Evolutionary conservation across 805 yeast genomes (phyloP), one percentile per base, ranked within the genome.

Genomic region (Ogataea henricii): DNA sequence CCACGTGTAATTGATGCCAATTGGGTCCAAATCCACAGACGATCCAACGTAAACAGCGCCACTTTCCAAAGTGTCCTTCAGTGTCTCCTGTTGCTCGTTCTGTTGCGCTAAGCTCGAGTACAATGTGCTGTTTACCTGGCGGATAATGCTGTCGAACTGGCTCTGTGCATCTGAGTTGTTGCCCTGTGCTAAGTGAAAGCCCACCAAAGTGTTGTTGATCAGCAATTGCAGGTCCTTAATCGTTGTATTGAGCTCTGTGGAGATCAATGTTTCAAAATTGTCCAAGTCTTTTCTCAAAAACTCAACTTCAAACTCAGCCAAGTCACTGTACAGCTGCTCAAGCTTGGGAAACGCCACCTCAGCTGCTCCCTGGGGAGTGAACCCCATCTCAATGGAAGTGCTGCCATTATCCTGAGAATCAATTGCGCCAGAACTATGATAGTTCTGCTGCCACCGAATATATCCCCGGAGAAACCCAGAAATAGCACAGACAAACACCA

Each of bases 1-100:
- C 57, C 57, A 52, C 6, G 57, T 46, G 37, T 50, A 52, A 33
- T 53, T 52, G 14, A 55, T 44, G 9, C 45, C 47, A 33, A 55
- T 13, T 3, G 35, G 13, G 35, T 47, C 44, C 37, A 53, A 21
- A 27, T 40, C 35, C n/a, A 53, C 39, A 4, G 47, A 33, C 16
- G 46, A 48, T 2, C 51, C 56, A 9, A 55, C 32, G 27, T 42
- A 53, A 18, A 55, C 55, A 1, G 57, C 57, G 43, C 46, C 46
- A 20, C 43, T 14, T 14, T 51, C 48, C 10, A 55, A 36, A 7
- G 45, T 27, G 12, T 38, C 23, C 25, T 52, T 52, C 20, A 55
- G 32, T 2, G 40, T n/a, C 18, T 39, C 26, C 33, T 48, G 52
- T 5, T 23, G 29, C 3, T 26, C 36, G 18, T 53, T 36, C 29